A percentile compares a stretch with the other conserved stretches of the same genome.
Evolutionary conservation across 129 eudicot species (phyloP).

Genomic region (Tanacetum coccineum): DNA sequence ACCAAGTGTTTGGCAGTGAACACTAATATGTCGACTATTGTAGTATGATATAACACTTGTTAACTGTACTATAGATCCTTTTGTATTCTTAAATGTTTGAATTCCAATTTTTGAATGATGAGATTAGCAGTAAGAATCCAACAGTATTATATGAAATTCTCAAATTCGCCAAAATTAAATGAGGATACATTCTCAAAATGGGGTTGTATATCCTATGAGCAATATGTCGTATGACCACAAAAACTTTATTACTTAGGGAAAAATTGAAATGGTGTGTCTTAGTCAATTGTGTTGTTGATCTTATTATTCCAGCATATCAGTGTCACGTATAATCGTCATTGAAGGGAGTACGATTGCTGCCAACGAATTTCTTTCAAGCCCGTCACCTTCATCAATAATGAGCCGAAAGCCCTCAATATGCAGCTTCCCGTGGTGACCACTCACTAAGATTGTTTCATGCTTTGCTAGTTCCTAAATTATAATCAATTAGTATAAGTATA

Average conservation of each 20-base stretch:
- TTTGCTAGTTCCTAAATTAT: slow-evolving; percentile 43
- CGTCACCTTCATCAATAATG: slow-evolving; percentile 79
- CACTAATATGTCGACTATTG: no score
- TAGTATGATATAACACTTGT: no score
- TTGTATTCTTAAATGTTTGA: not conserved
- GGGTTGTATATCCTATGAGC: no score
- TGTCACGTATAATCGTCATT: slow-evolving; percentile 63
- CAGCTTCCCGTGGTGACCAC: slow-evolving; percentile 94
- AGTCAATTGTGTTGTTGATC: no score
- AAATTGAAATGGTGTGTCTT: no score
- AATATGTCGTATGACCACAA: no score
- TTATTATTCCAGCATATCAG: slow-evolving; percentile 28
- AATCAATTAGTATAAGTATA: no score
- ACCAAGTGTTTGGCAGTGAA: slow-evolving; percentile 24
- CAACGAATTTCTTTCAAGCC: slow-evolving; percentile 54
- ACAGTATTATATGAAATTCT: not conserved
- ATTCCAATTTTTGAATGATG: not conserved
- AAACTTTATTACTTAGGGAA: no score
- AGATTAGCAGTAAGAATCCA: not conserved
- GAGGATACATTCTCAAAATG: no score
- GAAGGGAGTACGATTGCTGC: slow-evolving; percentile 81
- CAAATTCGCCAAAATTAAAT: no score
- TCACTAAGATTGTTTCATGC: slow-evolving; percentile 52
- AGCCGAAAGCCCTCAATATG: slow-evolving; percentile 66
- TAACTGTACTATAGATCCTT: not conserved